phyloP scores from a whole-genome alignment of 345 rosid species.

The Cochlearia excelsa region DNA sequence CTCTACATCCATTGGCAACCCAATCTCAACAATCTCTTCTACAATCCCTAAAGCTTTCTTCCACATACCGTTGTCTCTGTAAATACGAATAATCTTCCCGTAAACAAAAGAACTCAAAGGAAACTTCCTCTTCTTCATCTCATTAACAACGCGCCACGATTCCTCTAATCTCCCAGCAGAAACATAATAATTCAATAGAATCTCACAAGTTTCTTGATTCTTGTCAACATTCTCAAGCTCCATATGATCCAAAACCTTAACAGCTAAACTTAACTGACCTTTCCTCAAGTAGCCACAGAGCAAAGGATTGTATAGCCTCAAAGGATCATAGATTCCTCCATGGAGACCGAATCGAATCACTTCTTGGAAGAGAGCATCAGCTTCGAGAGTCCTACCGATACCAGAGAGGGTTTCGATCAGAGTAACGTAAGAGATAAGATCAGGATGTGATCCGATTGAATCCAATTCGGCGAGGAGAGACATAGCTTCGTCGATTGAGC shows the following conservation, averaged over 20 bases:
- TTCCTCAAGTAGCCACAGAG: slow-evolving; percentile 54
- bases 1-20: slow-evolving; percentile 47
- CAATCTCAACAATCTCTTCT: slow-evolving; percentile 53
- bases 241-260: slow-evolving; percentile 43
- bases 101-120: slow-evolving; percentile 45
- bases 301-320: slow-evolving; percentile 43
- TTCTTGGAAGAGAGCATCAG: slow-evolving; percentile 59
- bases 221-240: slow-evolving; percentile 32
- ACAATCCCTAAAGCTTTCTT: slow-evolving; percentile 61
- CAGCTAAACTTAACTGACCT: slow-evolving; percentile 51
- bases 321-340: slow-evolving; percentile 28
- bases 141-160: slow-evolving; percentile 52
- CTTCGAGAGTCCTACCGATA: slow-evolving; percentile 59
- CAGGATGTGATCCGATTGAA: slow-evolving; percentile 45
- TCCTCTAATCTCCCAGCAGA: slow-evolving; percentile 60
- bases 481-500: slow-evolving; percentile 53
- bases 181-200: slow-evolving; percentile 56
- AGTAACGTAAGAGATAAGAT: slow-evolving; percentile 38
- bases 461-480: slow-evolving; percentile 49
- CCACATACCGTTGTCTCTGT: slow-evolving; percentile 80
- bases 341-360: slow-evolving; percentile 36
- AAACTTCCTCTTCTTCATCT: slow-evolving; percentile 50
- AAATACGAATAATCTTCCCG: slow-evolving; percentile 55
- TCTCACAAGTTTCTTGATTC: slow-evolving; percentile 47
- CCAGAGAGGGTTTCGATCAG: slow-evolving; percentile 47